Conservation (phyloP, 306 rosid species). For the Oemleria cerasiformis region DNA sequence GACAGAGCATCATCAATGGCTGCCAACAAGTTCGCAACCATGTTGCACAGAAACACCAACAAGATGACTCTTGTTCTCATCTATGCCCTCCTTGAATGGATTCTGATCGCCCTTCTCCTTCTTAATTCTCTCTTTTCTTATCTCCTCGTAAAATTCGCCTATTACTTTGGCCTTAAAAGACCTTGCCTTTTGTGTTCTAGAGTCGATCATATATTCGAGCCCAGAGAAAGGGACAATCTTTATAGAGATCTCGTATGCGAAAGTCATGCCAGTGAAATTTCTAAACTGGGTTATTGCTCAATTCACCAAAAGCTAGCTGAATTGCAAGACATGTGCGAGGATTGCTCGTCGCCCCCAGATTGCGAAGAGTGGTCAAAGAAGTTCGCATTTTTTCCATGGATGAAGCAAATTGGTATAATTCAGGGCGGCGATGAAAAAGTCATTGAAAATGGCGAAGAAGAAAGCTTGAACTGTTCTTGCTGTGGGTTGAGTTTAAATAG, state of each 20-base stretch:
- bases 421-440: constrained; percentile 29
- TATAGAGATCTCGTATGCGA: constrained; percentile 85
- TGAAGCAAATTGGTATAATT: constrained; percentile 58
- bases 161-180: constrained; percentile 77
- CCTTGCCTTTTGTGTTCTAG: constrained; percentile 92
- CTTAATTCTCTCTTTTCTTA: constrained; percentile 81
- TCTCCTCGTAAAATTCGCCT: constrained; percentile 69
- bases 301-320: constrained; percentile 67
- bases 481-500: constrained; percentile 54
- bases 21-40: constrained; percentile 84
- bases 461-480: constrained; percentile 62
- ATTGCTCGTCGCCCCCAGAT: constrained; percentile 54
- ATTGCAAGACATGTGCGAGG: constrained; percentile 71
- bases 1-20: constrained; percentile 67
- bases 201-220: constrained; percentile 74
- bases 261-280: constrained; percentile 75
- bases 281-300: constrained; percentile 62
- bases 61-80: constrained; percentile 69
- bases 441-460: constrained; percentile 37
- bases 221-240: constrained; percentile 30
- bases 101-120: constrained; percentile 69
- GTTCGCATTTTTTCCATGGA: constrained; percentile 62
- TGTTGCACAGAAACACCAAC: constrained; percentile 81
- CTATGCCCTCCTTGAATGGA: constrained; percentile 88
- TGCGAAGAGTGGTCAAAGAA: constrained; percentile 43